Evolutionary conservation across 495 filamentous ascomycete genomes (phyloP), one percentile per base, ranked within the genome.

Genomic region (Xylaria venustula): DNA sequence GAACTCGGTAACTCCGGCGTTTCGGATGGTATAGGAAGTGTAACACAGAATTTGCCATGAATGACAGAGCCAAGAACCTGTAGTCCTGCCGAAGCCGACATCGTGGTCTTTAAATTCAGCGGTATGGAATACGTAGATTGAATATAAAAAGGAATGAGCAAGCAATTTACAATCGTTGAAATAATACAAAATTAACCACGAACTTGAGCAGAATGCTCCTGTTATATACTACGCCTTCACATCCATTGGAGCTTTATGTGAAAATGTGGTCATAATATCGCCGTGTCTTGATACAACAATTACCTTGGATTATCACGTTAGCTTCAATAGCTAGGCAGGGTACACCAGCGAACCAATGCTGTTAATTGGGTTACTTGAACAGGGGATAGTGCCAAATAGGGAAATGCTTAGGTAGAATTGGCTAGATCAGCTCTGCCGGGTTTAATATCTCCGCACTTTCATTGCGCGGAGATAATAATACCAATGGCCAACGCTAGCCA

Each of bases 21-120:
- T 7, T 15, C 25, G 1, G 12, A 19, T n/a, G 60, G 60, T 14
- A 62, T 28, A 6, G 60, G 60, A 25, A 62, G 19, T 4, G 23
- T 62, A 14, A 57, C 60, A 41, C 14, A 49, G 14, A 6, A 40
- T 34, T 57, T 54, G 1, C 54, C 54, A 17, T 57, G 46, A 19
- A 46, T 3, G 7, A 57, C 41, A 12, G 54, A 44, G 6, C 54
- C 54, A 45, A 47, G 15, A 3, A n/a, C 54, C 19, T 46, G 54
- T 14, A 57, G 41, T 47, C 22, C 54, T 22, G 54, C 41, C 7
- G 22, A 23, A 23, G 32, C 22, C 15, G 51, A 41, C 51, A 54
- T 54, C 11, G 32, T 54, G 51, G 6, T 45, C 7, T n/a, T 45
- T 45, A 45, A 17, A 45, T 45, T 6, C 15, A 45, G 19, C 14